Base-by-base conservation (phyloP, 345 rosid genomes). In the Bretschneidera sinensis region DNA sequence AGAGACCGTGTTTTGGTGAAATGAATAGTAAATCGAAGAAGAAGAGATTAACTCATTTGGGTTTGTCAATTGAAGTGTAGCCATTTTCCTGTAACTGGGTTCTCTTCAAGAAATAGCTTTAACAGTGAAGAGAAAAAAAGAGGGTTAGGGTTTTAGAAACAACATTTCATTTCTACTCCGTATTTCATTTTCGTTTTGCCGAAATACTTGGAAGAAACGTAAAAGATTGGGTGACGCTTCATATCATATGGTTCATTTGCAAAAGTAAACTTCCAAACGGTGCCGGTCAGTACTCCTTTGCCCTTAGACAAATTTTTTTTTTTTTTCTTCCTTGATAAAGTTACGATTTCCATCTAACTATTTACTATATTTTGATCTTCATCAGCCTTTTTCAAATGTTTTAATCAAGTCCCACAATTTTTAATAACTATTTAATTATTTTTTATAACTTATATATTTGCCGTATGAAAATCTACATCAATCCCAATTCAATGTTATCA, bases 1-100 rank as follows among this genome's bases (percentile, higher is more conserved):
- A 0, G 81, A 59, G 21, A 66, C 21, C 1, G 70, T 34, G 35
- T 57, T 71, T 53, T 20, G 60, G 34, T 61, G 75, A 52, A 79
- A 72, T 1, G 87, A 64, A 43, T 73, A 48, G 3, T 65, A 60
- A 33, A 66, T 60, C 0, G 81, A 70, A 6, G 86, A 75, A 2
- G 79, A 60, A 6, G 79, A 68, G 31, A 80, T 54, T 51, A 76
- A 58, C 54, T 79, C 81, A 6, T 74, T 83, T 9, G 83, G 70
- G 55, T 82, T 85, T 10, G 85, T 67, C 18, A 82, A 68, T 25
- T 83, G 92, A 74, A 80, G 67, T 33, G 77, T 73, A 25, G 80
- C 81, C 91, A 83, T 85, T 72, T 68, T 60, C n/a, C 43, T 34
- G 50, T 23, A 19, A 0, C 22, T 39, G 8, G 8, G 8, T 28